Conservation (phyloP, 306 rosid species). For the Sicyos edulis region DNA sequence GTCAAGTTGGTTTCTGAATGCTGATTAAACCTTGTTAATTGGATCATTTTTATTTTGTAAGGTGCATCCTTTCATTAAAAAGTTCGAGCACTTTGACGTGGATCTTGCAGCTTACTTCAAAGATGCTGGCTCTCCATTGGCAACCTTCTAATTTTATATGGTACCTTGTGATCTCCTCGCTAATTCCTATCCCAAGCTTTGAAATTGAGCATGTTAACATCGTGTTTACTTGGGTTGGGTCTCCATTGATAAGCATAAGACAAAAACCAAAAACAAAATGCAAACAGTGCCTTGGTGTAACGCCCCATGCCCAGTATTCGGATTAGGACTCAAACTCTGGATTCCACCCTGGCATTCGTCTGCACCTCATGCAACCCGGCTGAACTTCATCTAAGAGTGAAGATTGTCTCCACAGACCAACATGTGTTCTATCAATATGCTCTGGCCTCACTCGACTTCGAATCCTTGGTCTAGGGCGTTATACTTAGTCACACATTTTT, state of each 20-base stretch:
- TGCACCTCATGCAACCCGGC: no score
- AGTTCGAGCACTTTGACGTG: conserved; percentile 55
- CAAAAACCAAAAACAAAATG: no score
- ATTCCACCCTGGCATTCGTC: no score
- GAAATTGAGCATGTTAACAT: not conserved
- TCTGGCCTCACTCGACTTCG: no score
- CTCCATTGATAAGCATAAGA: not conserved
- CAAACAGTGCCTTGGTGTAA: not conserved
- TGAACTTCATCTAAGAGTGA: no score
- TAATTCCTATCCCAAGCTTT: conserved; percentile 11
- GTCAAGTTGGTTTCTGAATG: conserved; percentile 10
- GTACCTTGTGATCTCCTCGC: conserved; percentile 33
- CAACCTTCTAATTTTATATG: conserved; percentile 51
- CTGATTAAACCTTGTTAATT: conserved; percentile 14
- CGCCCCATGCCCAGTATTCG: no score
- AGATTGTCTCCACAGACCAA: no score
- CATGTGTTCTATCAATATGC: no score
- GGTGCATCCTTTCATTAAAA: conserved; percentile 62
- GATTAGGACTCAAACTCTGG: no score
- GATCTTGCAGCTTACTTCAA: conserved; percentile 76
- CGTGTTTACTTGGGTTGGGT: not conserved
- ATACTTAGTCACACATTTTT: not conserved
- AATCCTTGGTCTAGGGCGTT: no score
- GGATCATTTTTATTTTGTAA: conserved; percentile 33
- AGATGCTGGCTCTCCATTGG: conserved; percentile 84